Evolutionary conservation across 768 basidiomycete genomes (phyloP), one percentile per base, ranked within the genome.

Genomic region (Amanita jacksonii): DNA sequence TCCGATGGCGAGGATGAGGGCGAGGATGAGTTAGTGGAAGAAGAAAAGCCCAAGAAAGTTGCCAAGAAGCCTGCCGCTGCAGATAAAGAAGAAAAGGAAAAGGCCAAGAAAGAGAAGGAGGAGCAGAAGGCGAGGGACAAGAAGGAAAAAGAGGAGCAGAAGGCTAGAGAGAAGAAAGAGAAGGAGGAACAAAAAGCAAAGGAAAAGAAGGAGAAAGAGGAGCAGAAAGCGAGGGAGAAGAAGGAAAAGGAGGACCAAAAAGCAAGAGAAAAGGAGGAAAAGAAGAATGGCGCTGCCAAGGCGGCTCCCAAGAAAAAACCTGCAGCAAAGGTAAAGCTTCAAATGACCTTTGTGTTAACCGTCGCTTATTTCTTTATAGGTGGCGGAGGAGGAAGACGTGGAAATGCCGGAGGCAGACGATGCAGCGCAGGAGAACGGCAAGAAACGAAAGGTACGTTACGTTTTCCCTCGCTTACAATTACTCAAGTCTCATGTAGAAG

Each of bases 361-460:
- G 6, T 34, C 16, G 6, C 68, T 19, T 66, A 32, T 25, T 58
- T 42, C 66, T 64, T 27, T 23, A 16, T 45, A 28, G 40, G 41
- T 37, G 36, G n/a, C n/a, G n/a, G 12, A 45, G 30, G 41, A n/a
- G 32, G 44, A 45, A 22, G 57, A 58, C n/a, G 69, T 66, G 8
- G 68, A 72, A 67, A 55, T 69, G 55, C 47, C 70, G 41, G 67
- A 69, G 61, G 60, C 48, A 12, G 68, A 68, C 8, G 74, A 71
- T 4, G 71, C 70, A 1, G 73, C 69, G 10, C 73, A 75, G 8
- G 66, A 67, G 1, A 57, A 56, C 44, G 63, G 61, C 54, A 84
- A 79, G 68, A 88, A 87, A 64, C 79, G 81, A 63, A 83, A 85
- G 77, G 83, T 79, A 52, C 16, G 63, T 51, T 13, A 3, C 9